Conservation (phyloP, 2,329 filamentous ascomycete species). For the Gaeumannomyces tritici region DNA sequence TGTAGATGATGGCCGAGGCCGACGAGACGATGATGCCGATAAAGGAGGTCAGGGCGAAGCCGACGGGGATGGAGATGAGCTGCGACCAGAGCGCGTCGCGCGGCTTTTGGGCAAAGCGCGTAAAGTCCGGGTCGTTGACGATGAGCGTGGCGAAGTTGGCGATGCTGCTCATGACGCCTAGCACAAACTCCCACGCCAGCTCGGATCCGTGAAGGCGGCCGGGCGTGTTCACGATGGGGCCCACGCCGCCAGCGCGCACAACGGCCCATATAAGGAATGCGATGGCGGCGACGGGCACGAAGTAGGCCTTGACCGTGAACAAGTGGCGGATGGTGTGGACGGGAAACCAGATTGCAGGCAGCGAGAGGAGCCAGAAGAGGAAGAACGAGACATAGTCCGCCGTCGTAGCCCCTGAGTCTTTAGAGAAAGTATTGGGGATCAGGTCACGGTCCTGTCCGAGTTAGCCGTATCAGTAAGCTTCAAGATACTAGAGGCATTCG, state of each 20-base stretch:
- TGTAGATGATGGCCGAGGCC: constrained; percentile 59
- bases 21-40: constrained; percentile 74
- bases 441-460: constrained; percentile 32
- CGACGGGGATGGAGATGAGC: constrained; percentile 60
- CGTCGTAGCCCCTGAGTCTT: constrained; percentile 60
- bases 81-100: constrained; percentile 74
- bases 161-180: constrained; percentile 80
- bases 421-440: constrained; percentile 58
- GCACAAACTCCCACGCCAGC: constrained; percentile 74
- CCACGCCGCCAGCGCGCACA: constrained; percentile 70
- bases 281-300: constrained; percentile 75
- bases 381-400: constrained; percentile 74
- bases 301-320: constrained; percentile 81
- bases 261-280: constrained; percentile 84
- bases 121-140: constrained; percentile 73
- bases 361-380: constrained; percentile 72
- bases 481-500: not conserved
- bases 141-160: constrained; percentile 88
- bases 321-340: constrained; percentile 83
- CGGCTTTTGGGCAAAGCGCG: constrained; percentile 71
- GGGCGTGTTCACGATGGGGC: constrained; percentile 68
- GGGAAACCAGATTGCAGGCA: constrained; percentile 82
- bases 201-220: constrained; percentile 53
- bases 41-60: constrained; percentile 73
- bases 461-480: not conserved